phyloP scores from a whole-genome alignment of 768 basidiomycete genomes.

The Lentinula detonsa region DNA sequence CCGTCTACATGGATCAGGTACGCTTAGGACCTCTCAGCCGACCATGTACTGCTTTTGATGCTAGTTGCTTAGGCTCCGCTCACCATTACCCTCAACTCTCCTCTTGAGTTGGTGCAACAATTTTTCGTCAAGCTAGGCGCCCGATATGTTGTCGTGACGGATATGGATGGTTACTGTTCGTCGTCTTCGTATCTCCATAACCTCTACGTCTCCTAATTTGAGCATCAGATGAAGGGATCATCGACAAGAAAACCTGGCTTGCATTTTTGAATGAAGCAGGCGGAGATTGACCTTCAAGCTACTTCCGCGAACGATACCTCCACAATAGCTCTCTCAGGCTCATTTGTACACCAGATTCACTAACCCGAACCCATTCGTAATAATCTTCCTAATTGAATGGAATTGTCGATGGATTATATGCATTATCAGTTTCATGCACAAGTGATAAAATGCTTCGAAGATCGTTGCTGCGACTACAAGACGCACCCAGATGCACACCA shows the following conservation, averaged over 20 bases:
- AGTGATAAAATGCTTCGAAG: no score
- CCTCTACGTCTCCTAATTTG: not conserved
- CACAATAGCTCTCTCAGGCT: not conserved
- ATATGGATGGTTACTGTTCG: slow-evolving; percentile 78
- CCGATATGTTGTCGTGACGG: slow-evolving; percentile 80
- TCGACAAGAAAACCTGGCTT: slow-evolving; percentile 94
- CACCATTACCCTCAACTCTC: slow-evolving; percentile 76
- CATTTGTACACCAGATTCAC: not conserved
- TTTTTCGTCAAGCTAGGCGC: slow-evolving; percentile 94
- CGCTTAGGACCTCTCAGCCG: slow-evolving; percentile 6
- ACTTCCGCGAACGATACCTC: not conserved
- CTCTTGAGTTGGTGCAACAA: slow-evolving; percentile 89
- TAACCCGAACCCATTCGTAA: not conserved
- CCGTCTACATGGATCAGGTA: slow-evolving; percentile 88
- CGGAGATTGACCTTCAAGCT: not conserved
- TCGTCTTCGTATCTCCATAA: not conserved
- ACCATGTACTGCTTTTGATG: not conserved
- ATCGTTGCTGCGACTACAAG: no score
- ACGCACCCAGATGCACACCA: no score
- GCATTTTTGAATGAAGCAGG: slow-evolving; percentile 61
- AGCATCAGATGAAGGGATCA: slow-evolving; percentile 72
- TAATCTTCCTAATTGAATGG: no score
- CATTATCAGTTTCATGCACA: no score
- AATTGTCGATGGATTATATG: no score
- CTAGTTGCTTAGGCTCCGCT: slow-evolving; percentile 64